Percentiles rank a stretch among this genome's conserved stretches.
These are phyloP conservation scores for Chalciporus sphaerocephalus DNA, from an alignment of 768 basidiomycete genomes.

Conservation along the genomic window DNA sequence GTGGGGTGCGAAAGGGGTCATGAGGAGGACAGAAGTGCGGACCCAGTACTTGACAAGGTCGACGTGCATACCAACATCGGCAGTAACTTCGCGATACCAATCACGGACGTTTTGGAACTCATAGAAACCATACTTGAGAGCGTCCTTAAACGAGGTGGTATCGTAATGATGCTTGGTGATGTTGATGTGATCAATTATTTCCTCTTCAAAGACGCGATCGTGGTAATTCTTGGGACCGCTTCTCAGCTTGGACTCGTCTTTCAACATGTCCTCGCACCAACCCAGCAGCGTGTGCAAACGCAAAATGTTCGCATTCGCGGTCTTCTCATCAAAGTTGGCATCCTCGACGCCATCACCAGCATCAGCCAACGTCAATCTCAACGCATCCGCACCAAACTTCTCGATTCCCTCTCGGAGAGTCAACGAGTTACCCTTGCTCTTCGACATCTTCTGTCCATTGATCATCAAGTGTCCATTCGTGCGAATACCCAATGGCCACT, in stretches of 20 bases:
- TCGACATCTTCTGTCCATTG: conserved; percentile 99
- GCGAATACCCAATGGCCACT: conserved; percentile 89
- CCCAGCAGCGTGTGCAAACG: conserved; percentile 83
- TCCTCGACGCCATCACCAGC: conserved; percentile 97
- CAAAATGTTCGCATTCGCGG: conserved; percentile 94
- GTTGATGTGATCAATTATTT: conserved; percentile 82
- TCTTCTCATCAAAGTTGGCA: conserved; percentile 98
- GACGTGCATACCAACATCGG: conserved; percentile 85
- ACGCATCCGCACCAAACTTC: conserved; percentile 97
- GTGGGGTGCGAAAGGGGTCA: conserved; percentile 88
- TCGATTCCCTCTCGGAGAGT: conserved; percentile 83
- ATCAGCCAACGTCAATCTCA: conserved; percentile 87
- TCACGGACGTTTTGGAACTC: conserved; percentile 89
- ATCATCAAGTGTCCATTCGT: conserved; percentile 95
- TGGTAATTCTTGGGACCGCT: conserved; percentile 74
- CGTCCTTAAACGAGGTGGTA: conserved; percentile 94
- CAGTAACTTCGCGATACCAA: conserved; percentile 92
- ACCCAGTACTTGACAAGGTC: conserved; percentile 88
- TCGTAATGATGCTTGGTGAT: conserved; percentile 78
- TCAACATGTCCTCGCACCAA: conserved; percentile 93
- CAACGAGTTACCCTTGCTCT: conserved; percentile 93
- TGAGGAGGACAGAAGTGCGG: conserved; percentile 69
- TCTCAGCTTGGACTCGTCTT: conserved; percentile 66
- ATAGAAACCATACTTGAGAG: conserved; percentile 92
- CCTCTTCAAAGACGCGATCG: conserved; percentile 87